A percentile compares a stretch with the other conserved stretches of the same genome.
phyloP scores from a whole-genome alignment of 352 stramenopile species.

The Phytophthora sansomeana region DNA sequence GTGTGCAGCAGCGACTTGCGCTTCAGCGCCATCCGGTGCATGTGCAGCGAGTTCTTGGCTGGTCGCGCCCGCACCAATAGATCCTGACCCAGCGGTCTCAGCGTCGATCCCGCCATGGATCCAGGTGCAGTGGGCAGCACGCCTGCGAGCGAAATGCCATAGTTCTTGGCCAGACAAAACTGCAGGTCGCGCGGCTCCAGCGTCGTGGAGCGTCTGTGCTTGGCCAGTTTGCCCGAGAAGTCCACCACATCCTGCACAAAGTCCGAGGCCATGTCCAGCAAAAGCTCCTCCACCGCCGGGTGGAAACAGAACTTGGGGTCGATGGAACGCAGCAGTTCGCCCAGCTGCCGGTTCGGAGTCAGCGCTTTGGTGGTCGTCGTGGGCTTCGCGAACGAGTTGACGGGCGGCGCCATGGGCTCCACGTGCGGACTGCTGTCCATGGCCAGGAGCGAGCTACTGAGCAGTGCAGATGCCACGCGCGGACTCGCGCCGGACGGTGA shows the following conservation, averaged over 20 bases:
- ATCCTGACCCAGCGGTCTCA: slow-evolving; percentile 68
- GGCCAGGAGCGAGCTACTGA: slow-evolving; percentile 25
- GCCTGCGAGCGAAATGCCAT: slow-evolving; percentile 82
- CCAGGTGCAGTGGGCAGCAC: slow-evolving; percentile 42
- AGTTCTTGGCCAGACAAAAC: slow-evolving; percentile 87
- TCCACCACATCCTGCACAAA: slow-evolving; percentile 82
- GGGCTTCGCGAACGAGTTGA: slow-evolving; percentile 50
- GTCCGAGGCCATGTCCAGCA: slow-evolving; percentile 84
- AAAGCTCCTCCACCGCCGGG: slow-evolving; percentile 79
- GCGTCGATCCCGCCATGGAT: slow-evolving; percentile 5
- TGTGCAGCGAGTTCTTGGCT: slow-evolving; percentile 82
- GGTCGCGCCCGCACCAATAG: slow-evolving; percentile 63
- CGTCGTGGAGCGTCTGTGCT: slow-evolving; percentile 79
- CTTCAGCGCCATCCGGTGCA: slow-evolving; percentile 85
- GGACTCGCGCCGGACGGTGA: slow-evolving; percentile 17
- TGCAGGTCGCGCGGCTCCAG: slow-evolving; percentile 81
- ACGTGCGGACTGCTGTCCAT: slow-evolving; percentile 6
- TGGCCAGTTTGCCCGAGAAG: slow-evolving; percentile 70
- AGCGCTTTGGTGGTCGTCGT: slow-evolving; percentile 61
- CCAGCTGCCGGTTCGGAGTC: slow-evolving; percentile 74
- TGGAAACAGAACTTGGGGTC: slow-evolving; percentile 82
- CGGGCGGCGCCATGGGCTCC: slow-evolving; percentile 39
- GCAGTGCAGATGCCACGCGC: slow-evolving; percentile 19
- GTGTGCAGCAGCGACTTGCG: slow-evolving; percentile 66
- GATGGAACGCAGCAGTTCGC: slow-evolving; percentile 72